Evolutionary conservation across 805 yeast genomes (phyloP).

Genomic region (Diddensiella caesifluorescens): DNA sequence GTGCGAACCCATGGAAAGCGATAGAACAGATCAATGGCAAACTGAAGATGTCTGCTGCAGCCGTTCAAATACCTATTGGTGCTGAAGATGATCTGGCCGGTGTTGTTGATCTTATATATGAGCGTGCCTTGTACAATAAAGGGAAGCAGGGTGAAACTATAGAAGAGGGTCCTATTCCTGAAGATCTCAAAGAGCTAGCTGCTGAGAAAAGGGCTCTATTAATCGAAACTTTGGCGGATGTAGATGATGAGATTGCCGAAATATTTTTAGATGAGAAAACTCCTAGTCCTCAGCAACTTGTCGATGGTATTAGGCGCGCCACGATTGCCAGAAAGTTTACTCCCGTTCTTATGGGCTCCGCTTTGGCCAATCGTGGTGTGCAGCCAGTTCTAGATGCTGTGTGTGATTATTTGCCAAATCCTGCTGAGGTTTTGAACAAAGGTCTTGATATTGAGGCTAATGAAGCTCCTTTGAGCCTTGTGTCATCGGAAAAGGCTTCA

Average conservation of each 20-base stretch:
- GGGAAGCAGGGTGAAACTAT: slow-evolving; percentile 85
- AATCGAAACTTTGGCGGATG: slow-evolving; percentile 95
- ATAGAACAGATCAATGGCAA: slow-evolving; percentile 85
- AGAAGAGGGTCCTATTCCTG: slow-evolving; percentile 65
- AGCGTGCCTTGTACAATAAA: slow-evolving; percentile 82
- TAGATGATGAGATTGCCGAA: slow-evolving; percentile 96
- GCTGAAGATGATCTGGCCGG: slow-evolving; percentile 81
- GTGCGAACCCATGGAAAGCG: slow-evolving; percentile 94
- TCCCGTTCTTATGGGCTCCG: slow-evolving; percentile 99
- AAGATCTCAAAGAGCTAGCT: slow-evolving; percentile 70
- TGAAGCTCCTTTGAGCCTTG: slow-evolving; percentile 65
- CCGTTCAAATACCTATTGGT: slow-evolving; percentile 97
- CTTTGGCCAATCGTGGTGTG: slow-evolving; percentile 91
- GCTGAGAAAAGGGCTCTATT: slow-evolving; percentile 82
- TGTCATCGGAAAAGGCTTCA: slow-evolving; percentile 69
- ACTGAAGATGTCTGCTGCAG: slow-evolving; percentile 91
- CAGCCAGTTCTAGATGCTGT: slow-evolving; percentile 96
- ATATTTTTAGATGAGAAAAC: slow-evolving; percentile 83
- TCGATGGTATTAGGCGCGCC: slow-evolving; percentile 85
- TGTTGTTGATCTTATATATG: slow-evolving; percentile 83
- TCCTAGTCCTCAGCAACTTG: slow-evolving; percentile 79
- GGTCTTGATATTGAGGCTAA: slow-evolving; percentile 67
- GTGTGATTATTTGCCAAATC: slow-evolving; percentile 92
- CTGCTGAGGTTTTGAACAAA: slow-evolving; percentile 85
- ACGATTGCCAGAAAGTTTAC: slow-evolving; percentile 95